Evolutionary conservation across 345 rosid genomes (phyloP).

Genomic region (Laguncularia racemosa): DNA sequence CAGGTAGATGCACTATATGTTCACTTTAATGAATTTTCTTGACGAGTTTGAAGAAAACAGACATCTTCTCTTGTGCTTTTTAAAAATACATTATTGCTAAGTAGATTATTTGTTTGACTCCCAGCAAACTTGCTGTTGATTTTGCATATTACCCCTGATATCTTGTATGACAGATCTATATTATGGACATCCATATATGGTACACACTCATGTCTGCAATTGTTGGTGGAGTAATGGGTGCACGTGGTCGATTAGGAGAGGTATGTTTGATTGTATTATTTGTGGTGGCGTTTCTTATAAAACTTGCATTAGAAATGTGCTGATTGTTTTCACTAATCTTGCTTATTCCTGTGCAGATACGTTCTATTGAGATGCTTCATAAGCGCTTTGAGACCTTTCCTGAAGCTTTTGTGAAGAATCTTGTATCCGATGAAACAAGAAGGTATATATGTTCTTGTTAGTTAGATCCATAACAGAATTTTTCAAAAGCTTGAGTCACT

Average conservation of each 20-base stretch:
- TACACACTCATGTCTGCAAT: constrained; percentile 89
- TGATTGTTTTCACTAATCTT: constrained; percentile 10
- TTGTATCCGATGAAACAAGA: constrained; percentile 53
- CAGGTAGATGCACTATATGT: too few species aligned
- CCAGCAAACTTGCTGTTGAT: neutral
- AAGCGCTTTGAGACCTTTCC: constrained; percentile 99
- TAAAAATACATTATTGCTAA: too few species aligned
- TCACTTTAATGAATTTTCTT: too few species aligned
- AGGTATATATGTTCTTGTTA: constrained; percentile 32
- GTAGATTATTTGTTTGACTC: too few species aligned
- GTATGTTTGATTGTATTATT: constrained; percentile 22
- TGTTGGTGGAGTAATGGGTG: constrained; percentile 98
- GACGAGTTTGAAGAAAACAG: too few species aligned
- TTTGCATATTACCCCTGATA: neutral
- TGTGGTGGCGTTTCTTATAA: neutral
- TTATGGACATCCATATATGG: constrained; percentile 96
- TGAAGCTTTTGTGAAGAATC: constrained; percentile 77
- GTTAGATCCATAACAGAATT: neutral
- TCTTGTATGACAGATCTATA: constrained; percentile 54
- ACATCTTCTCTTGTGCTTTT: too few species aligned
- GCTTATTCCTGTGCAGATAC: constrained; percentile 48
- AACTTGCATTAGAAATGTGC: neutral
- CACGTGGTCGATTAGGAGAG: constrained; percentile 96
- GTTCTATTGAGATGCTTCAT: constrained; percentile 89
- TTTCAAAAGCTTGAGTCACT: neutral